Base-by-base conservation (phyloP, 768 basidiomycete genomes). In the Podaxis sp. region DNA sequence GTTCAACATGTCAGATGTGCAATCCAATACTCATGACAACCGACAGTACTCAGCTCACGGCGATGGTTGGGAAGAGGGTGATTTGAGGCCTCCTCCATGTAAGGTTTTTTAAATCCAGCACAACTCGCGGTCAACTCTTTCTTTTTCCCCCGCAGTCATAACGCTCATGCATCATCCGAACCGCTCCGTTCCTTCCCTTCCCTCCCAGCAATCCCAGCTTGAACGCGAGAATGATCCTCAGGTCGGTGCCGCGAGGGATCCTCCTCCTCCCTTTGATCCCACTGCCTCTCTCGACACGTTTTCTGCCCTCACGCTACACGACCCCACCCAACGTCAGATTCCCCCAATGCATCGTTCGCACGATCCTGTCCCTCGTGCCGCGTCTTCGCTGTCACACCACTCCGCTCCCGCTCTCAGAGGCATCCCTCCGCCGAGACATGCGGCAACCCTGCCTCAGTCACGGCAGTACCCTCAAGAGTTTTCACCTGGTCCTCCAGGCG, bases 371-470 rank as follows among this genome's bases (percentile, higher is more conserved):
- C 78, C 80, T 60, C 81, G 86, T 30, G 78, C 82, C 4, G 81
- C 81, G 17, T 87, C 87, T 20, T 84, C 87, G 36, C 82, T 87
- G 80, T 85, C 86, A 15, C 72, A 77, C 67, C 79, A 77, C 55
- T 72, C 77, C 5, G 55, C 66, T 30, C 71, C 74, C 60, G 68
- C 65, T 13, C 68, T 68, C 54, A 73, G 72, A 55, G 72, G 67
- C 22, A 58, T 58, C 6, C 44, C 44, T 53, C 77, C 70, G 58
- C 78, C 77, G 54, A 76, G 78, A 56, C 75, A 79, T 67, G 76
- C 76, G 7, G 73, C 80, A 53, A 80, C 82, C 12, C 68, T 84
- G 12, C 78, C 82, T 11, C 67, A 72, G 48, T 58, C 68, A 10
- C 70, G 69, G 46, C 71, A 72, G 60, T 58, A 67, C 37, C 64